Conservation (phyloP, 192 early-diverging fungal species). For the Dispira simplex region DNA sequence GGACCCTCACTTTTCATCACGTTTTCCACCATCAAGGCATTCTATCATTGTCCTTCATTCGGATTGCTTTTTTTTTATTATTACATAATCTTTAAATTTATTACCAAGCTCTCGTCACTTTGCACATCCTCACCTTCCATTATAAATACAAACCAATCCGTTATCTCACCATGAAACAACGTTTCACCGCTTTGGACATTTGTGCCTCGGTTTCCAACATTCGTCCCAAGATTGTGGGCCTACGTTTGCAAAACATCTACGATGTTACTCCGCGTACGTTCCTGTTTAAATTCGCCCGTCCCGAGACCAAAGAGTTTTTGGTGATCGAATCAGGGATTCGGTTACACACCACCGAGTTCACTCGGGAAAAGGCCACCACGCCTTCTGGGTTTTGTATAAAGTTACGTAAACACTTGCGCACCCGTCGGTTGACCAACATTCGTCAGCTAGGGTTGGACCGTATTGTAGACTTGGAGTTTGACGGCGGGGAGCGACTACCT, state of each 20-base stretch:
- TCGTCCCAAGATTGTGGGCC: slow-evolving; percentile 44
- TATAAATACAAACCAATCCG: too few species aligned
- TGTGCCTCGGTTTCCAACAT: slow-evolving; percentile 52
- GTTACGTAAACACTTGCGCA: slow-evolving; percentile 83
- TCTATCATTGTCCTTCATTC: too few species aligned
- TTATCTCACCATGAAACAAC: slow-evolving; percentile 49
- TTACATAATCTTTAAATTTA: too few species aligned
- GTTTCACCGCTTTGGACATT: slow-evolving; percentile 82
- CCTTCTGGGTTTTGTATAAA: slow-evolving; percentile 83
- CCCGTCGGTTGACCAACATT: slow-evolving; percentile 58
- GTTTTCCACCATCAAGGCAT: too few species aligned
- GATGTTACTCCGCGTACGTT: slow-evolving; percentile 82
- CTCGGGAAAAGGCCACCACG: slow-evolving; percentile 70
- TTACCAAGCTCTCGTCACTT: too few species aligned
- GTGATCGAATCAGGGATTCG: slow-evolving; percentile 89
- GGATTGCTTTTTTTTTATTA: too few species aligned
- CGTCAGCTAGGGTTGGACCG: slow-evolving; percentile 83
- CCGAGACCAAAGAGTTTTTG: slow-evolving; percentile 76
- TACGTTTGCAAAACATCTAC: slow-evolving; percentile 92
- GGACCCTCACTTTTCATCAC: too few species aligned
- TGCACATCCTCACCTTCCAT: too few species aligned
- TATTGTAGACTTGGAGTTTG: slow-evolving; percentile 89
- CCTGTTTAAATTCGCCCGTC: slow-evolving; percentile 83
- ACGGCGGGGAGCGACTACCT: slow-evolving; percentile 25
- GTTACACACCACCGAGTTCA: slow-evolving; percentile 79